Conservation (phyloP, 2,329 filamentous ascomycete genomes). For the Fusarium acutatum region DNA sequence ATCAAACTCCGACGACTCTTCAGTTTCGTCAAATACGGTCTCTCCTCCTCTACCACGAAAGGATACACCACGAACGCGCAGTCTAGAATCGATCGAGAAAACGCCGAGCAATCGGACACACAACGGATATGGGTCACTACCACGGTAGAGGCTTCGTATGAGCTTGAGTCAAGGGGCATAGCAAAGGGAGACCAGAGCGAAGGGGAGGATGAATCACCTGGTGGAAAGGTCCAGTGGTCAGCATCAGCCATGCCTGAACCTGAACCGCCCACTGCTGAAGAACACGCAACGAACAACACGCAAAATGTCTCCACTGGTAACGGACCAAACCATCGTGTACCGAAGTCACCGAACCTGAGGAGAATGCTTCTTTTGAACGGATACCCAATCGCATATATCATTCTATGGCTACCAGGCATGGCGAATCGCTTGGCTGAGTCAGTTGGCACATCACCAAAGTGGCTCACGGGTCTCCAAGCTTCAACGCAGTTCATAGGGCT, state of each 20-base stretch:
- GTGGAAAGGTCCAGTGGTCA: neutral
- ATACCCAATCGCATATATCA: neutral
- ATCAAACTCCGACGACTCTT: neutral
- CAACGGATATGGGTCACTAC: neutral
- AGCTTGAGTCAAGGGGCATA: neutral
- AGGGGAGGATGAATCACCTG: neutral
- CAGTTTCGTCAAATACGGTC: neutral
- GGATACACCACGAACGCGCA: neutral
- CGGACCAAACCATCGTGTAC: neutral
- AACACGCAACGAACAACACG: neutral
- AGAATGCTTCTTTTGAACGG: neutral
- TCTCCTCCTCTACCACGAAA: neutral
- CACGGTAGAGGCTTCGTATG: neutral
- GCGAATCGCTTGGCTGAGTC: neutral
- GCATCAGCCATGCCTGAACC: neutral
- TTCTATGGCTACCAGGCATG: neutral
- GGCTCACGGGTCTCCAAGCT: neutral
- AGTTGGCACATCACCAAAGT: neutral
- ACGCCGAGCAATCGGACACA: neutral
- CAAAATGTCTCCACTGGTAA: neutral
- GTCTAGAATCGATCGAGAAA: neutral
- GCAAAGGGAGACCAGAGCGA: neutral
- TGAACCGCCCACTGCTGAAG: neutral
- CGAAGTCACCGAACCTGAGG: neutral
- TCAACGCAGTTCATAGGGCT: neutral